These are phyloP conservation scores for Cladorrhinum samala DNA, from an alignment of 495 filamentous ascomycete species.

Conservation along the genomic window DNA sequence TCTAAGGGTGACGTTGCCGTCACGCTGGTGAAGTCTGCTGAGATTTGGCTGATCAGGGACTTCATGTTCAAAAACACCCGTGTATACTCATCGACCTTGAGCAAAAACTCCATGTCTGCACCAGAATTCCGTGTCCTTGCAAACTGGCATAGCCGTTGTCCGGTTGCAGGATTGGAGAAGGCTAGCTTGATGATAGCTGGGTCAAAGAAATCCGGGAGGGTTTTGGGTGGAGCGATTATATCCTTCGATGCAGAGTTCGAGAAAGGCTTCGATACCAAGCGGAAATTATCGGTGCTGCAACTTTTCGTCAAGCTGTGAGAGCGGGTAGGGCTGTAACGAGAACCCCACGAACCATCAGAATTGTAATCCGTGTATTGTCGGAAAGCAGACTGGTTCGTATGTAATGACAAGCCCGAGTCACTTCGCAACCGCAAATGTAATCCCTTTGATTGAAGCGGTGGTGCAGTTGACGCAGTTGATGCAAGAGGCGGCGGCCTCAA, in stretches of 20 bases:
- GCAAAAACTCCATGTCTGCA: slow-evolving; percentile 44
- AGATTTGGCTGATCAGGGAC: slow-evolving; percentile 39
- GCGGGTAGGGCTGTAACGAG: slow-evolving; percentile 1
- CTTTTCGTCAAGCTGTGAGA: slow-evolving; percentile 9
- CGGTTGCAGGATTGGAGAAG: slow-evolving; percentile 40
- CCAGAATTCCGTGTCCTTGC: slow-evolving; percentile 36
- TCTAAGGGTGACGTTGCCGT: slow-evolving; percentile 37
- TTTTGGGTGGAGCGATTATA: neutral
- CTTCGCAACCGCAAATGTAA: slow-evolving; percentile 29
- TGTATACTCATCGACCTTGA: slow-evolving; percentile 38
- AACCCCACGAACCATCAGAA: slow-evolving; percentile 17
- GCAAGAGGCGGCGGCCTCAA: slow-evolving; percentile 28
- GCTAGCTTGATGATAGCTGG: slow-evolving; percentile 41
- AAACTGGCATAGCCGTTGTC: slow-evolving; percentile 37
- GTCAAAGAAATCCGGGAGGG: slow-evolving; percentile 38
- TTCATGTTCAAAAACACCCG: slow-evolving; percentile 31
- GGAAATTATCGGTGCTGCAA: slow-evolving; percentile 16
- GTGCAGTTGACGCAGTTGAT: slow-evolving; percentile 6
- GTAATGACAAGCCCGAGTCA: slow-evolving; percentile 33
- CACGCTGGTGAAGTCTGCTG: slow-evolving; percentile 36
- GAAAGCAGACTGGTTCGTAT: slow-evolving; percentile 29
- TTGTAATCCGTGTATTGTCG: slow-evolving; percentile 32
- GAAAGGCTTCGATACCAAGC: neutral
- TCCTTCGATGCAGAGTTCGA: slow-evolving; percentile 4
- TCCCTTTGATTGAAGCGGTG: slow-evolving; percentile 5